Conservation (phyloP, 2,329 filamentous ascomycete species). For the Pezicula neosporulosa region DNA sequence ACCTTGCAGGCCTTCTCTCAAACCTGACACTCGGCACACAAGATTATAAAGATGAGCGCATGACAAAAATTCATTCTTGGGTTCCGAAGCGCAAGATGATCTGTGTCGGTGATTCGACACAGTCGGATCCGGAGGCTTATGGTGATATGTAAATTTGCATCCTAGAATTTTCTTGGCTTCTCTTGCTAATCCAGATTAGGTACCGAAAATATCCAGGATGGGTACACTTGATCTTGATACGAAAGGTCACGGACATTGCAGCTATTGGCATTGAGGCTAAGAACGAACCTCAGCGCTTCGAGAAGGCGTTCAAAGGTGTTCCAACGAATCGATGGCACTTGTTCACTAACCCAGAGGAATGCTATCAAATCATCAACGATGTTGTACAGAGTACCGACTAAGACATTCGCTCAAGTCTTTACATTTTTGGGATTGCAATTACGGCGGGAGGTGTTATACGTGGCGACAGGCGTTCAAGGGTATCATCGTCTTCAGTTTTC, state of each 20-base stretch:
- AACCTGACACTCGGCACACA: slow-evolving; percentile 78
- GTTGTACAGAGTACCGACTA: slow-evolving; percentile 7
- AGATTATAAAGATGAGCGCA: slow-evolving; percentile 80
- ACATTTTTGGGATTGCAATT: no score
- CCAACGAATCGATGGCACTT: slow-evolving; percentile 73
- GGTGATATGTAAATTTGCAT: slow-evolving; percentile 62
- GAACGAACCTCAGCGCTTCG: slow-evolving; percentile 72
- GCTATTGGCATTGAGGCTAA: slow-evolving; percentile 67
- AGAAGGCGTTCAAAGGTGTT: slow-evolving; percentile 75
- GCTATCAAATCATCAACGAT: slow-evolving; percentile 36
- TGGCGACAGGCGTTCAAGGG: no score
- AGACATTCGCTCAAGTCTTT: no score
- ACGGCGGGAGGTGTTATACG: no score
- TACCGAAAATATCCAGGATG: slow-evolving; percentile 67
- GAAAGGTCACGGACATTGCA: slow-evolving; percentile 75
- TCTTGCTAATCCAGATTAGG: slow-evolving; percentile 29
- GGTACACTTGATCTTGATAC: slow-evolving; percentile 81
- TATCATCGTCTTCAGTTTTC: no score
- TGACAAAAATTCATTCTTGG: slow-evolving; percentile 75
- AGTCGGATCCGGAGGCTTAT: slow-evolving; percentile 88
- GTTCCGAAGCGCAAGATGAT: slow-evolving; percentile 77
- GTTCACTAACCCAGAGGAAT: slow-evolving; percentile 75
- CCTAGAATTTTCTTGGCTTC: neutral
- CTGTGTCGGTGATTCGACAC: slow-evolving; percentile 85
- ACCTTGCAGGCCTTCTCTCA: slow-evolving; percentile 72